phyloP scores from a whole-genome alignment of 1,284 basidiomycete species.

The Apiotrichum sp. region DNA sequence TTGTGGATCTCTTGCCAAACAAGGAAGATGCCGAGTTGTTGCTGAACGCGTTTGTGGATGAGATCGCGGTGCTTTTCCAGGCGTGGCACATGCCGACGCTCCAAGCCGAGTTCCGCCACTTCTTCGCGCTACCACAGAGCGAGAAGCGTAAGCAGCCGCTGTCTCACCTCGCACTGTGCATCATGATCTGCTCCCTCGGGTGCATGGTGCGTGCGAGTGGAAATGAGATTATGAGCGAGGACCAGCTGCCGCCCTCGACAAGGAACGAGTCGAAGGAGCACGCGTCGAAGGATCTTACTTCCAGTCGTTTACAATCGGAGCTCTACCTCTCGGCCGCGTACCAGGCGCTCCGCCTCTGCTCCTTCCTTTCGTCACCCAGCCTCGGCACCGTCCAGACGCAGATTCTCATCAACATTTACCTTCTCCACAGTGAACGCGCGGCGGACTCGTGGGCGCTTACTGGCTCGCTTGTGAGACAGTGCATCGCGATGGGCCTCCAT shows the following conservation, averaged over 20 bases:
- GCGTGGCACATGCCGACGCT: conserved; percentile 43
- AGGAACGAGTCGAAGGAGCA: background rate
- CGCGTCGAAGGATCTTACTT: conserved; percentile 32
- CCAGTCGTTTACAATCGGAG: conserved; percentile 44
- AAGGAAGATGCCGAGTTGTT: conserved; percentile 39
- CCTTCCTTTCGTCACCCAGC: conserved; percentile 44
- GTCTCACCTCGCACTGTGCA: conserved; percentile 36
- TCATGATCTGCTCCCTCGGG: conserved; percentile 45
- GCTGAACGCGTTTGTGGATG: conserved; percentile 34
- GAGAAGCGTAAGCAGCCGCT: conserved; percentile 42
- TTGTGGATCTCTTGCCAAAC: conserved; percentile 41
- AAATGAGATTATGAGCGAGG: conserved; percentile 38
- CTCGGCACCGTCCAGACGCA: conserved; percentile 40
- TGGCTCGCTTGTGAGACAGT: conserved; percentile 41
- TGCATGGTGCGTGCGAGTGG: conserved; percentile 41
- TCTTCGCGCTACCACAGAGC: conserved; percentile 34
- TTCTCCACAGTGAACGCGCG: conserved; percentile 42
- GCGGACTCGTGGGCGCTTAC: conserved; percentile 43
- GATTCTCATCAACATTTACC: conserved; percentile 42
- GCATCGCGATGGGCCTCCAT: conserved; percentile 44
- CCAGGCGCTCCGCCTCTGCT: conserved; percentile 45
- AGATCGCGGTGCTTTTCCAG: conserved; percentile 38
- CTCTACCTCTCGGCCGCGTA: conserved; percentile 46
- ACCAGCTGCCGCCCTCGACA: background rate
- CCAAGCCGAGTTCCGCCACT: conserved; percentile 32